Conservation (phyloP, 2,329 filamentous ascomycete genomes). For the Gremmenia infestans region DNA sequence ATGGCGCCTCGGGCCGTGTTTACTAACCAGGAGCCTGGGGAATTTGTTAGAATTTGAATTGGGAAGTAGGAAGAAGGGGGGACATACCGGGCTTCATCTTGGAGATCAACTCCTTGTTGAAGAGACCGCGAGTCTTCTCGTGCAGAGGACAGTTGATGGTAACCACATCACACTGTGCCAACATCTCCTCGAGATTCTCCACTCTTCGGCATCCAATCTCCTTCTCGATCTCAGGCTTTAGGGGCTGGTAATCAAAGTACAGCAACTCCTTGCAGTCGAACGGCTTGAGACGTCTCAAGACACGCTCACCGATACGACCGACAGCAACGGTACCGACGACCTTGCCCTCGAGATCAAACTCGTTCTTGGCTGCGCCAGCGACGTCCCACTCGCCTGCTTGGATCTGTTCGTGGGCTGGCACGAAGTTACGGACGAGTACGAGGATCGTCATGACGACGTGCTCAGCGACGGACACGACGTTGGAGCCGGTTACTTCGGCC, state of each 20-base stretch:
- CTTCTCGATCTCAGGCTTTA: constrained; percentile 78
- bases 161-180: constrained; percentile 91
- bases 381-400: constrained; percentile 89
- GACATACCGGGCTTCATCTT: constrained; percentile 97
- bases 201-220: constrained; percentile 95
- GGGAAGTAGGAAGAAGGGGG: constrained; percentile 43
- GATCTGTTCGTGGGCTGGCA: constrained; percentile 94
- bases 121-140: constrained; percentile 93
- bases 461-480: constrained; percentile 97
- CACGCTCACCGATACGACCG: constrained; percentile 96
- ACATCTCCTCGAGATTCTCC: constrained; percentile 84
- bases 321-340: constrained; percentile 96
- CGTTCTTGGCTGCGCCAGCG: constrained; percentile 93
- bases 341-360: constrained; percentile 96
- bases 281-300: constrained; percentile 88
- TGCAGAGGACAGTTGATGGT: constrained; percentile 99
- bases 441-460: constrained; percentile 99
- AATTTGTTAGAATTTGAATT: constrained; percentile 35
- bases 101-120: constrained; percentile 96
- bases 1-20: constrained; percentile 99
- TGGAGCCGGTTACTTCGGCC: constrained; percentile 95
- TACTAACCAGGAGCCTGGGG: constrained; percentile 88
- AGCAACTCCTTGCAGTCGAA: constrained; percentile 99
- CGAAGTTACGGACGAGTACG: constrained; percentile 92
- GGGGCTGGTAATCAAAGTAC: constrained; percentile 99